These are phyloP conservation scores for Kodamaea plutei DNA, from an alignment of 1,139 yeast species.

Conservation along the genomic window DNA sequence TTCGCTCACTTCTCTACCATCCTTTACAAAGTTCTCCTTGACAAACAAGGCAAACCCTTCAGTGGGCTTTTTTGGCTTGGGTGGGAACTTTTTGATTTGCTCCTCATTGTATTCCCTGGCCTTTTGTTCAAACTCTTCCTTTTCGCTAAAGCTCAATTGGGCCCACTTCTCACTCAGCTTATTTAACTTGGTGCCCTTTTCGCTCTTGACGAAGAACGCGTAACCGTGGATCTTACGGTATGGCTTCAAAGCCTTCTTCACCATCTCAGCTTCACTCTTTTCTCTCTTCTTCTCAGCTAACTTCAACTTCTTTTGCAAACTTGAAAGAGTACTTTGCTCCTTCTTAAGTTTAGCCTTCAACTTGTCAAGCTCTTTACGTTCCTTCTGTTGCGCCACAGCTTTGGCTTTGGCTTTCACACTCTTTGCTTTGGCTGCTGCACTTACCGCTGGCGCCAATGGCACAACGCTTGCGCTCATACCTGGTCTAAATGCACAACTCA, in stretches of 20 bases:
- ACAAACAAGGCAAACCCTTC: constrained; percentile 30
- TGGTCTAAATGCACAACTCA: no score
- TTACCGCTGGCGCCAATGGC: no score
- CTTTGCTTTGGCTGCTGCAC: constrained; percentile 5
- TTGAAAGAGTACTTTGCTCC: constrained; percentile 21
- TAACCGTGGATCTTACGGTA: constrained; percentile 26
- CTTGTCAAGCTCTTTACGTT: constrained; percentile 12
- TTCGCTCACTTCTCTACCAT: constrained; percentile 24
- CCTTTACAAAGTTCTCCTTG: constrained; percentile 24
- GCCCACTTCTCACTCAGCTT: constrained; percentile 23
- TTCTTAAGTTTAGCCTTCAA: constrained; percentile 19
- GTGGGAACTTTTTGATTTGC: constrained; percentile 22
- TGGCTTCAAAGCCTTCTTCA: constrained; percentile 26
- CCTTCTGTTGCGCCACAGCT: constrained; percentile 7
- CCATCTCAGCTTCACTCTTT: constrained; percentile 10
- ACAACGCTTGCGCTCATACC: no score
- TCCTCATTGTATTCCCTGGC: constrained; percentile 29
- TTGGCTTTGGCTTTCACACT: constrained; percentile 6
- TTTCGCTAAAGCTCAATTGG: constrained; percentile 24
- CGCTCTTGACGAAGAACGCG: constrained; percentile 26
- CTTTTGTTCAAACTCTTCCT: constrained; percentile 19
- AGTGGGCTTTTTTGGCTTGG: constrained; percentile 35
- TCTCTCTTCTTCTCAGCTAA: constrained; percentile 13
- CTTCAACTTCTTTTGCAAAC: constrained; percentile 19
- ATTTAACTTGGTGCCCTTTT: constrained; percentile 13